Base-by-base conservation (phyloP, 2,329 filamentous ascomycete species). In the Myriosclerotinia curreyana region DNA sequence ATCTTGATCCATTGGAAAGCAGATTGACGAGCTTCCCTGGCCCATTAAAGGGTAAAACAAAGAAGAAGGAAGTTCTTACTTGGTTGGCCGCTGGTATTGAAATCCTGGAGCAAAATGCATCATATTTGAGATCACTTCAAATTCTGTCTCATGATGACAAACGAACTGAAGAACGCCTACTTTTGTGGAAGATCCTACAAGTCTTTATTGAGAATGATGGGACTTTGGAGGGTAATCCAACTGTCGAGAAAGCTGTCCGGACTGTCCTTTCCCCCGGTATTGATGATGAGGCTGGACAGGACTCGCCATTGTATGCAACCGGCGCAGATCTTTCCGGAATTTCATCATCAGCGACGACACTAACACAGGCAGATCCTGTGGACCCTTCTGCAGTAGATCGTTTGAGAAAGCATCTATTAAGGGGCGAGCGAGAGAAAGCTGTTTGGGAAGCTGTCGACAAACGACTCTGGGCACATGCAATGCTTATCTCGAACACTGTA, bases 361-460 rank as follows among this genome's bases (percentile, higher is more conserved):
- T 67, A 11, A 79, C 82, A 74, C 79, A 79, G 67, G 75, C 86
- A 8, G 92, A 96, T 66, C 81, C 86, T 5, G 82, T 89, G 2
- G 90, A 96, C 75, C 79, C 86, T 7, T 80, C 83, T 1, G 84
- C 87, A 5, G 79, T 96, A 48, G 86, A 92, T 66, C 82, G 87
- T 65, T 82, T 98, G 54, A 88, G 91, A 36, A 86, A 82, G 53
- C 82, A 86, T 71, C 82, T 99, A 5, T 81, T 96, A 11, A 80
- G 85, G 62, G 95, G 96, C 12, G 88, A 98, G 54, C 86, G 92
- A 28, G 92, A 97, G 73, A 91, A 93, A 70, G 95, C 95, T 6
- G 90, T 96, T 0, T 98, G 94, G 94, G 83, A 89, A 68, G 93
- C 95, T 5, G 94, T 92, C 40, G 95, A 99, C 75, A 92, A 93